These are phyloP conservation scores for Retiboletus flavoniger DNA, from an alignment of 1,284 basidiomycete genomes.

Conservation along the genomic window DNA sequence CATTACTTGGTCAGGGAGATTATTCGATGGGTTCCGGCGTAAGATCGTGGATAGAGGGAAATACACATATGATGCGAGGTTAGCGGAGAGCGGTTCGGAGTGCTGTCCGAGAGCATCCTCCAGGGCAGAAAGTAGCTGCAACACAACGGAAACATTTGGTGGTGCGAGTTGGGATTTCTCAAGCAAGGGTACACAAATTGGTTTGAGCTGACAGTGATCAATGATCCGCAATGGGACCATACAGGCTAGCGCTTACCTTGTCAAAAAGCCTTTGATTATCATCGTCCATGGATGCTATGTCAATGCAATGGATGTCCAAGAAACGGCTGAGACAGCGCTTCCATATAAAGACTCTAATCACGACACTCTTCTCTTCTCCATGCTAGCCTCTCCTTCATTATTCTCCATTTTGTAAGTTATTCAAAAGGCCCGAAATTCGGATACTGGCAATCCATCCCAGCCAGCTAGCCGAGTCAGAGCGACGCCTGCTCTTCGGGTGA, in stretches of 20 bases:
- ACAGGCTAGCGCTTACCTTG: slow-evolving; percentile 29
- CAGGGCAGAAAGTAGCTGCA: slow-evolving; percentile 54
- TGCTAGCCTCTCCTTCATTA: not conserved
- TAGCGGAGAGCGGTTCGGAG: slow-evolving; percentile 49
- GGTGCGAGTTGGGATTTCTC: slow-evolving; percentile 60
- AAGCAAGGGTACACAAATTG: slow-evolving; percentile 76
- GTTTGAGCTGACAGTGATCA: slow-evolving; percentile 59
- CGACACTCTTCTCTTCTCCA: not conserved
- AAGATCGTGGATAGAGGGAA: slow-evolving; percentile 84
- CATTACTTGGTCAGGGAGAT: slow-evolving; percentile 77
- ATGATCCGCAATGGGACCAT: not conserved
- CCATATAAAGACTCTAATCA: not conserved
- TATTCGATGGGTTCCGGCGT: slow-evolving; percentile 62
- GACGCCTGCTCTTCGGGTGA: not conserved
- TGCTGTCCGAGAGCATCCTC: slow-evolving; percentile 46
- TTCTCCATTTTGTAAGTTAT: not conserved
- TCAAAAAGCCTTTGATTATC: slow-evolving; percentile 34
- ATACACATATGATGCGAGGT: slow-evolving; percentile 81
- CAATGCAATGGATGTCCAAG: too few relatives aligned
- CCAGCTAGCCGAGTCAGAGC: not conserved
- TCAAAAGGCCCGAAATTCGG: not conserved
- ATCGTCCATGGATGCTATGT: slow-evolving; percentile 11
- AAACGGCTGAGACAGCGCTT: not conserved
- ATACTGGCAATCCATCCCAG: not conserved
- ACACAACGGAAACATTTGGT: slow-evolving; percentile 45